Percentiles rank a stretch among this genome's conserved stretches.
phyloP scores from a whole-genome alignment of 1,284 basidiomycete species.

The Anthracocystis walkeri region DNA sequence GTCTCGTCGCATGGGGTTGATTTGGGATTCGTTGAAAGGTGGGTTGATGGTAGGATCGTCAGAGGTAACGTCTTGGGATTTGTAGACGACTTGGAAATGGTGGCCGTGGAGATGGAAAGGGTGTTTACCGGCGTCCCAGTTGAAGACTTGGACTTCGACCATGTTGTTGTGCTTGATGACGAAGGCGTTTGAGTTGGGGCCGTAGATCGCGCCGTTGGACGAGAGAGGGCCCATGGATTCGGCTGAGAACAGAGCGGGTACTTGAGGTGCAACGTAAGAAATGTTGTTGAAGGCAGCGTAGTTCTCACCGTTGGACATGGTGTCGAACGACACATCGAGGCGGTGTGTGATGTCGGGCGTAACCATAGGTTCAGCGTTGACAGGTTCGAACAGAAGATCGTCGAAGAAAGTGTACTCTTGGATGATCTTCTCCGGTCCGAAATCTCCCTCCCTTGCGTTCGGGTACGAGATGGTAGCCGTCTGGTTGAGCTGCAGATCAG shows the following conservation, averaged over 20 bases:
- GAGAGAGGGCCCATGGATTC: slow-evolving; percentile 69
- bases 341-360: slow-evolving; percentile 69
- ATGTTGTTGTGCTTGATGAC: slow-evolving; percentile 69
- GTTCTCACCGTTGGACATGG: slow-evolving; percentile 69
- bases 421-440: slow-evolving; percentile 41
- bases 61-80: slow-evolving; percentile 80
- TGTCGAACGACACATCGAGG: slow-evolving; percentile 72
- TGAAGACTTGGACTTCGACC: slow-evolving; percentile 62
- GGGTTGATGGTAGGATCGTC: slow-evolving; percentile 84
- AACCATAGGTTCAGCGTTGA: slow-evolving; percentile 66
- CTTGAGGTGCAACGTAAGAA: slow-evolving; percentile 73
- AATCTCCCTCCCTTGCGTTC: slow-evolving; percentile 27
- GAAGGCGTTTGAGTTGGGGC: slow-evolving; percentile 53
- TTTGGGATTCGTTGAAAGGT: slow-evolving; percentile 77
- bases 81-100: slow-evolving; percentile 72
- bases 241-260: slow-evolving; percentile 50
- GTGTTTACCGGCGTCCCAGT: slow-evolving; percentile 65
- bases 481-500: slow-evolving; percentile 62
- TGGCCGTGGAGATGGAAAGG: slow-evolving; percentile 33
- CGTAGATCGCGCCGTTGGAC: slow-evolving; percentile 45
- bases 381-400: slow-evolving; percentile 71
- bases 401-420: slow-evolving; percentile 68
- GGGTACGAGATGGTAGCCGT: slow-evolving; percentile 59
- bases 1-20: slow-evolving; percentile 70
- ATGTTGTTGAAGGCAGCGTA: slow-evolving; percentile 71